These are phyloP conservation scores for Rhytidiadelphus loreus DNA, from an alignment of 225 moss, liverwort and hornwort genomes.

Conservation along the genomic window DNA sequence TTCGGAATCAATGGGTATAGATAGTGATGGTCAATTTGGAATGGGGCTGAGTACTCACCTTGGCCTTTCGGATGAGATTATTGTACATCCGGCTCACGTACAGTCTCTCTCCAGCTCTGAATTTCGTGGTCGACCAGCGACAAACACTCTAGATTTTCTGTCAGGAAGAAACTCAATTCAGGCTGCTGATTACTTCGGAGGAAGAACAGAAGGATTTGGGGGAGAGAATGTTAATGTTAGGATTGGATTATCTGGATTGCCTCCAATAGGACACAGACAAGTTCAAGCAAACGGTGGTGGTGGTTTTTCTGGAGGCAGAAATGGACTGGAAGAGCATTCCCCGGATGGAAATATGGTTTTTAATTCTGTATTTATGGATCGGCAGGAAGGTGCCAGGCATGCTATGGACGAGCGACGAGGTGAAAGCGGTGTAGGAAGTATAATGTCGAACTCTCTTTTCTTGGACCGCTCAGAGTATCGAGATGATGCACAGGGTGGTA, in stretches of 20 bases:
- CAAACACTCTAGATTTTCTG: constrained; percentile 25
- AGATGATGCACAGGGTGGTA: constrained; percentile 29
- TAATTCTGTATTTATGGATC: constrained; percentile 34
- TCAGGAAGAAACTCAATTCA: constrained; percentile 30
- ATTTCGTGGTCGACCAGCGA: constrained; percentile 19
- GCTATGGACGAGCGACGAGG: constrained; percentile 35
- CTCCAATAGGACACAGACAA: constrained; percentile 28
- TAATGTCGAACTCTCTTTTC: constrained; percentile 36
- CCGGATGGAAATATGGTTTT: constrained; percentile 29
- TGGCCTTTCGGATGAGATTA: constrained; percentile 60
- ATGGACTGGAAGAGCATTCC: constrained; percentile 31
- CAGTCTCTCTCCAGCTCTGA: constrained; percentile 27
- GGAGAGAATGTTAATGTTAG: constrained; percentile 27
- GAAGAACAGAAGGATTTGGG: constrained; percentile 24
- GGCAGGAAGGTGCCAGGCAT: constrained; percentile 26
- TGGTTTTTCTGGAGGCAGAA: constrained; percentile 24
- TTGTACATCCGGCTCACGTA: constrained; percentile 43
- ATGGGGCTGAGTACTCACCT: constrained; percentile 58
- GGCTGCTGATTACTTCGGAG: constrained; percentile 27
- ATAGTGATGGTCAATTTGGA: constrained; percentile 42
- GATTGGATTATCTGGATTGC: constrained; percentile 36
- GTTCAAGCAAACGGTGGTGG: constrained; percentile 13
- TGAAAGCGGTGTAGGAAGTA: constrained; percentile 24
- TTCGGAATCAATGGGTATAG: constrained; percentile 40
- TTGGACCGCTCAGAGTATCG: constrained; percentile 29